Base-by-base conservation (phyloP, 139 green algal genomes). In the Eudorina sp. region DNA sequence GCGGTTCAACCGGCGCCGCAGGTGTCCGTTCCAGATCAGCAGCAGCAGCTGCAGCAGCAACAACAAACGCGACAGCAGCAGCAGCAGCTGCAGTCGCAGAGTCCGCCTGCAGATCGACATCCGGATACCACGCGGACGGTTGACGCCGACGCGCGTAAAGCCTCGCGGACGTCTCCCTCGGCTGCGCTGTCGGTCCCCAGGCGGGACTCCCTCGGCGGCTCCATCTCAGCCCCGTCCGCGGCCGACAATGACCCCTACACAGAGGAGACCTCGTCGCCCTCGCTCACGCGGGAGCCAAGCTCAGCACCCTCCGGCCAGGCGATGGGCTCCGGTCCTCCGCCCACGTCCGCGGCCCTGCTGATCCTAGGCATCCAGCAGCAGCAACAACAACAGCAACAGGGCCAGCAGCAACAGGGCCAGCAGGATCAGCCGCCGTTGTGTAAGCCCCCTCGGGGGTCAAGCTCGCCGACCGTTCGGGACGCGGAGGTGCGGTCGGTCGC, bases 341-440 rank as follows among this genome's bases (percentile, higher is more conserved):
- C 40, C 23, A 43, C 70, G 36, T 45, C 85, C 5, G 75, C 85
- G 16, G 64, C 77, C 19, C 36, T 70, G 34, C 74, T 66, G 4
- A 60, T 69, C 60, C 58, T 86, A 18, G 45, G 70, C 29, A 5
- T 76, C 14, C 80, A 86, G 80, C 80, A 86, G 58, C 79, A 75
- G 55, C 79, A 76, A 29, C 76, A 84, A 41, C 34, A 70, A 4
- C n/a, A 51, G 74, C 74, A 79, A 40, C 73, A 66, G 73, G n/a
- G n/a, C n/a, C n/a, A n/a, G n/a, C n/a, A n/a, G n/a, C n/a, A n/a
- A n/a, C n/a, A n/a, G n/a, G n/a, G n/a, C n/a, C n/a, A n/a, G n/a
- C n/a, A n/a, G n/a, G n/a, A n/a, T n/a, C n/a, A n/a, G n/a, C n/a
- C n/a, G n/a, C n/a, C n/a, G n/a, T n/a, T n/a, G n/a, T n/a, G n/a